Evolutionary conservation across 805 yeast species (phyloP).

Genomic region (Blastobotrys parvus): DNA sequence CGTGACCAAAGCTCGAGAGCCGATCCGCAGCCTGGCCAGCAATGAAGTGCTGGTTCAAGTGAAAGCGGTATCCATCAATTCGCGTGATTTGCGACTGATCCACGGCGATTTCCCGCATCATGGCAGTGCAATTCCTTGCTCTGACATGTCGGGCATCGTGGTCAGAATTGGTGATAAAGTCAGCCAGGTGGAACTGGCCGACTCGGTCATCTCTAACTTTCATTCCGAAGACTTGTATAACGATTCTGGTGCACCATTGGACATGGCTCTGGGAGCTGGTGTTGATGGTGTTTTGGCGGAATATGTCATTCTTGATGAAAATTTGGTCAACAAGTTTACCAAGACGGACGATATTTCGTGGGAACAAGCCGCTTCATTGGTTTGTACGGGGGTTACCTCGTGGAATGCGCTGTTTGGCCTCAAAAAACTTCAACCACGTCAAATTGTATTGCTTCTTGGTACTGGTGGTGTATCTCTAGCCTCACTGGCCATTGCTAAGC

Average conservation of each 20-base stretch:
- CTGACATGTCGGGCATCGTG: slow-evolving; percentile 10
- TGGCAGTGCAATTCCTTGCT: not conserved
- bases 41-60: slow-evolving; percentile 8
- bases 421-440: slow-evolving; percentile 6
- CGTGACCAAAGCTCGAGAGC: too few species aligned
- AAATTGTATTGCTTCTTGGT: slow-evolving; percentile 8
- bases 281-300: slow-evolving; percentile 9
- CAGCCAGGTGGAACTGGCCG: slow-evolving; percentile 3
- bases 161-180: slow-evolving; percentile 4
- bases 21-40: not conserved
- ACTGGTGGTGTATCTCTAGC: slow-evolving; percentile 10
- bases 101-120: slow-evolving; percentile 4
- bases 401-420: slow-evolving; percentile 10
- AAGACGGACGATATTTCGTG: slow-evolving; percentile 7
- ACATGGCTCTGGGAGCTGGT: slow-evolving; percentile 5
- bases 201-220: slow-evolving; percentile 8
- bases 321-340: slow-evolving; percentile 2
- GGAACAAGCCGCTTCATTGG: slow-evolving; percentile 7
- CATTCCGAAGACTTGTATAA: too few species aligned
- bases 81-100: slow-evolving; percentile 6
- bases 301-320: slow-evolving; percentile 3
- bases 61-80: slow-evolving; percentile 11
- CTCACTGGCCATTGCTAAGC: slow-evolving; percentile 9
- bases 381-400: slow-evolving; percentile 9
- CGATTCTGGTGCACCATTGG: too few species aligned